phyloP scores from a whole-genome alignment of 441 rosid genomes.

The Kokia cookei region DNA sequence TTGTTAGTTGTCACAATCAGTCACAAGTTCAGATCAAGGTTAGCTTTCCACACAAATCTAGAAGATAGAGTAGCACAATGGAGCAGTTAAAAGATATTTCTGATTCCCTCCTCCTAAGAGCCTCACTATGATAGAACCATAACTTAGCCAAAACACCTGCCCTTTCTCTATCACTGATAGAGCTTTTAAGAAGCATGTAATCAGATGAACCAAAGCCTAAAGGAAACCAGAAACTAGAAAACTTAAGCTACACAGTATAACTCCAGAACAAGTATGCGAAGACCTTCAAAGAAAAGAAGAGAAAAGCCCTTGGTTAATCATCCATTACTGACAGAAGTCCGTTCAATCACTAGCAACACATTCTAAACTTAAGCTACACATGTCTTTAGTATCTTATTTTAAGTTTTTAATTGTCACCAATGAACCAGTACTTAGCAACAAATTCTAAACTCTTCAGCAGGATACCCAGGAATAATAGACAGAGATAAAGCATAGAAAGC shows the following conservation, averaged over 20 bases:
- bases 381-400: neutral
- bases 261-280: neutral
- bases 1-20: neutral
- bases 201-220: neutral
- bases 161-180: neutral
- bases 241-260: neutral
- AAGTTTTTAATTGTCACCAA: constrained; percentile 1
- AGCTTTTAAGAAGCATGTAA: neutral
- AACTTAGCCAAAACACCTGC: neutral
- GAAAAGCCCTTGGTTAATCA: neutral
- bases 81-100: neutral
- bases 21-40: neutral
- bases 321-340: neutral
- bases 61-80: neutral
- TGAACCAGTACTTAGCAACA: neutral
- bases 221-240: neutral
- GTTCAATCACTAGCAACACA: neutral
- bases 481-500: neutral
- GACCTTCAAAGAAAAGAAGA: neutral
- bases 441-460: neutral
- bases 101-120: neutral
- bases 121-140: neutral
- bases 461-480: neutral
- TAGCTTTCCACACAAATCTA: neutral
- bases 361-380: neutral